Evolutionary conservation across 1,284 basidiomycete species (phyloP).

Genomic region (Irpex lacteus): DNA sequence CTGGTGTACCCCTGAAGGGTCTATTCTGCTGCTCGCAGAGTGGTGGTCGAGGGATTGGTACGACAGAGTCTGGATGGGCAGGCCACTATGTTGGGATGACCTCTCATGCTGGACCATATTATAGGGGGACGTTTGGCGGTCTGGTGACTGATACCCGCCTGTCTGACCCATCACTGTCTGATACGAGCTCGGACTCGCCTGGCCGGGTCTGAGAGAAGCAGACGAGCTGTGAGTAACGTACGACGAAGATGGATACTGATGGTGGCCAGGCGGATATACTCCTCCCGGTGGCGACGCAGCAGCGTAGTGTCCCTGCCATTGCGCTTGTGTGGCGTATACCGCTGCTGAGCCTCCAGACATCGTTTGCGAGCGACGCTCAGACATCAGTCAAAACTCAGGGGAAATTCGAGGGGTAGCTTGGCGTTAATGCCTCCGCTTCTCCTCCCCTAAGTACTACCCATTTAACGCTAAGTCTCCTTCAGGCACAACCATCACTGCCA

Average conservation of each 20-base stretch:
- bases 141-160: constrained; percentile 16
- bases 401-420: constrained; percentile 20
- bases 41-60: constrained; percentile 23
- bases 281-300: constrained; percentile 20
- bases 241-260: constrained; percentile 16
- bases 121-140: constrained; percentile 24
- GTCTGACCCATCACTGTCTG: constrained; percentile 17
- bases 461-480: constrained; percentile 22
- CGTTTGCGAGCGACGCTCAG: constrained; percentile 30
- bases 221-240: constrained; percentile 12
- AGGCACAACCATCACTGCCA: constrained; percentile 34
- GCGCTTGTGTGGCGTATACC: constrained; percentile 23
- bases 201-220: constrained; percentile 15
- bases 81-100: constrained; percentile 23
- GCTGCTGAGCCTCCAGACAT: constrained; percentile 23
- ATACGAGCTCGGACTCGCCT: constrained; percentile 19
- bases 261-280: constrained; percentile 17
- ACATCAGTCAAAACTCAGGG: constrained; percentile 23
- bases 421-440: constrained; percentile 17
- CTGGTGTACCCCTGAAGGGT: constrained; percentile 16
- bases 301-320: constrained; percentile 28
- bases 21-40: constrained; percentile 6
- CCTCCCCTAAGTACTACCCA: constrained; percentile 31
- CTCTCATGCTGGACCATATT: constrained; percentile 19
- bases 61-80: constrained; percentile 15